Percentiles rank a stretch among this genome's conserved stretches.
These are phyloP conservation scores for Teunomyces panamensis DNA, from an alignment of 805 yeast genomes.

Conservation along the genomic window DNA sequence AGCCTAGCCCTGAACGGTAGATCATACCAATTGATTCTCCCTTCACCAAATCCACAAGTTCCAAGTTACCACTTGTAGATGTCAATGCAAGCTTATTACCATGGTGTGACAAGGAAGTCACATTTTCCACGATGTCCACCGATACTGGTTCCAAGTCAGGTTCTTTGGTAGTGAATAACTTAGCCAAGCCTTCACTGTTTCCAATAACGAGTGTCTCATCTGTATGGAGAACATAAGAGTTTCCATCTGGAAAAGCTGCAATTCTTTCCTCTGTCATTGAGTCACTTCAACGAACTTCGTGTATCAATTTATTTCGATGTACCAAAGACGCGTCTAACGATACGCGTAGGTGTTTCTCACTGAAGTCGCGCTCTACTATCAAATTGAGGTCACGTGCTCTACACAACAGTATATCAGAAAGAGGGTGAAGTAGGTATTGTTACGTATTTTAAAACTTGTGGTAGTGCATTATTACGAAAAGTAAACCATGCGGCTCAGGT, in stretches of 20 bases:
- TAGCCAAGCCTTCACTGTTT: constrained; percentile 53
- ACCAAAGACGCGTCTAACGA: neutral
- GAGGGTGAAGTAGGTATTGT: no score
- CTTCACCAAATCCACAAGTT: constrained; percentile 32
- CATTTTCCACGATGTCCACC: constrained; percentile 47
- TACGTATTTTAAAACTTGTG: no score
- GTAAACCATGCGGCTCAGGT: no score
- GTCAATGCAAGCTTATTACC: constrained; percentile 29
- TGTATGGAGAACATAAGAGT: constrained; percentile 30
- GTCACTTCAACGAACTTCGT: neutral
- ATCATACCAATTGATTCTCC: constrained; percentile 32
- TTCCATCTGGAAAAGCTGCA: constrained; percentile 42
- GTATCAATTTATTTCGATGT: neutral
- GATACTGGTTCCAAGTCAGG: constrained; percentile 62
- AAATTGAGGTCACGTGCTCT: no score
- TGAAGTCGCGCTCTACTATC: no score
- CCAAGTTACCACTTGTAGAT: constrained; percentile 43
- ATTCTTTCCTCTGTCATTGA: constrained; percentile 16
- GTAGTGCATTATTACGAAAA: no score
- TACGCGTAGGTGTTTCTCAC: neutral
- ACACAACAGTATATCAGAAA: no score
- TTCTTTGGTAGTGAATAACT: constrained; percentile 45
- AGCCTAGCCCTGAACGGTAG: constrained; percentile 43
- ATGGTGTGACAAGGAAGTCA: constrained; percentile 39
- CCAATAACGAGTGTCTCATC: constrained; percentile 41